Base-by-base conservation (phyloP, 805 yeast genomes). In the Lachancea thermotolerans region DNA sequence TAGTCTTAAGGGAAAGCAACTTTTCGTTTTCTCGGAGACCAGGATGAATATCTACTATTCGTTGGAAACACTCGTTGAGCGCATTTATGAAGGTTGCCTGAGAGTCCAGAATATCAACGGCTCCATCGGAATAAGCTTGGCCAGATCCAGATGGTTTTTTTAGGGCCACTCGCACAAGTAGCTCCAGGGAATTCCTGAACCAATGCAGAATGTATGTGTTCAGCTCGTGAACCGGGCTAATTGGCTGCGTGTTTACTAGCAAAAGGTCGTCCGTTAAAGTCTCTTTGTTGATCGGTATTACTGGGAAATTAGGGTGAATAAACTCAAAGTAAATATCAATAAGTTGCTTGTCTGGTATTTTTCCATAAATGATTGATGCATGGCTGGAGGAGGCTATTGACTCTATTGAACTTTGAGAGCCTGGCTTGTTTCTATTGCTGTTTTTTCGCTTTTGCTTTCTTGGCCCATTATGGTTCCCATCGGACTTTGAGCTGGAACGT, bases 311-410 rank as follows among this genome's bases (percentile, higher is more conserved):
- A 12, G 67, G 61, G 45, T 69, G 73, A 27, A 69, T 63, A 53
- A 72, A 75, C 47, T 72, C 76, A 50, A 75, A 76, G 52, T 53
- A 78, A 45, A 64, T 64, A 59, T 66, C 74, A 61, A 66, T 71
- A 66, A 65, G 62, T 56, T 62, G 75, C 52, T 52, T 52, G 44
- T 63, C 66, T 9, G 61, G 54, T 2, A 62, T 59, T 39, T 58
- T 59, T 1, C 62, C 64, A 45, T 59, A 61, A 2, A 49, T 44
- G 14, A 57, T 49, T 16, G 34, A 18, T 14, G 37, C 17, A n/a
- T 34, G 44, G 35, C 8, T 28, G 15, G 11, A 34, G 10, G 44
- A 17, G 27, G 12, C 12, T 10, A 35, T 33, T 6, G 44, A 37
- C 4, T 35, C 37, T 15, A n/a, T 29, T 15, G 39, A 32, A 16